Base-by-base conservation (phyloP, 2,329 filamentous ascomycete species). In the Septoria petroselini region DNA sequence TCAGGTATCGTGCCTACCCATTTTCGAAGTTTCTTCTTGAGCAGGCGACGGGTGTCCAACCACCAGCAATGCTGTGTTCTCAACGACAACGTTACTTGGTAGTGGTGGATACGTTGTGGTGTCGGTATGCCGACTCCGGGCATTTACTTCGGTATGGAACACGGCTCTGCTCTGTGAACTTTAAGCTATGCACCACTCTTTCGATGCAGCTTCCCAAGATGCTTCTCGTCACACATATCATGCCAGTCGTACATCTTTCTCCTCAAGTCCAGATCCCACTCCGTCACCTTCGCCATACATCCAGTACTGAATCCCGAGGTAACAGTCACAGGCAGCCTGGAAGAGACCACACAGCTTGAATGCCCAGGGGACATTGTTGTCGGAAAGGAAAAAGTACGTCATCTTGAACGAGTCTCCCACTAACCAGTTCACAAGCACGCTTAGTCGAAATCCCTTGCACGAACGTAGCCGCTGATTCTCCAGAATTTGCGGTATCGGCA, bases 281-380 rank as follows among this genome's bases (percentile, higher is more conserved):
- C 47, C 50, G 27, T 69, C 72, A 4, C 77, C 76, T 41, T 77
- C 74, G 8, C 83, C 83, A 67, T 86, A 90, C 70, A 84, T 74
- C 62, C 79, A 77, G 69, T 88, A 91, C 67, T 93, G 88, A 12
- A 85, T 67, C 1, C 86, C 88, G 38, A 93, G 75, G 56, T 86
- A 83, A 41, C 76, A 71, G 71, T 94, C 88, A 70, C 88, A 91
- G 17, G 73, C 74, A 15, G 86, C 85, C 74, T 93, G 88, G 70
- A 93, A 90, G 48, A 89, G 76, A 58, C 86, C 88, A 65, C 87
- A 91, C 15, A 88, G 70, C 73, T 91, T 91, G 70, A 93, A 94
- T 1, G 85, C 82, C 77, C 79, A 78, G 0, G 88, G 87, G 25
- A 93, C 70, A 3, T 80, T 80, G 1, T 77, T 80, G 1, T 84